Conservation (phyloP, 1,284 basidiomycete species). For the Xerocomus cyaneibrunnescens region DNA sequence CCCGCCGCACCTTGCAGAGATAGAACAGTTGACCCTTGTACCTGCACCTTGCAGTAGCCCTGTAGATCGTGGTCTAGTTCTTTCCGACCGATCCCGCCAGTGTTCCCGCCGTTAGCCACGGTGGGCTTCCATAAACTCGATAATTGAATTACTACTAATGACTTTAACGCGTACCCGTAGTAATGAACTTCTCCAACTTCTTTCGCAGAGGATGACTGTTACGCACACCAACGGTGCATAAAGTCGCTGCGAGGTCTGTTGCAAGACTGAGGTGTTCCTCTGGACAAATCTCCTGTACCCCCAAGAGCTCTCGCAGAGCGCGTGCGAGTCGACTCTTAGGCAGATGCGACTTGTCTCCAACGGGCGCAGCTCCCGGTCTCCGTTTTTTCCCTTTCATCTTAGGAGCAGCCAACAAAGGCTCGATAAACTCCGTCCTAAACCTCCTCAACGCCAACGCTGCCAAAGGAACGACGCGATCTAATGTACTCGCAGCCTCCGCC, state of each 20-base stretch:
- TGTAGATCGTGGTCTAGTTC: too few species aligned
- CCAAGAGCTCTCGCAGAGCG: slow-evolving; percentile 61
- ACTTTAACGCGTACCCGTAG: slow-evolving; percentile 5
- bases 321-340: slow-evolving; percentile 67
- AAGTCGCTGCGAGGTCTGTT: slow-evolving; percentile 48
- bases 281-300: slow-evolving; percentile 47
- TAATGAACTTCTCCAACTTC: slow-evolving; percentile 56
- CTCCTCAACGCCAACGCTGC: slow-evolving; percentile 62
- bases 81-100: too few species aligned
- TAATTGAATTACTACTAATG: slow-evolving; percentile 6
- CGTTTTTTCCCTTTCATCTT: slow-evolving; percentile 58
- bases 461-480: slow-evolving; percentile 64
- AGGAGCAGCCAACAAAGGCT: slow-evolving; percentile 64
- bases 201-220: slow-evolving; percentile 64
- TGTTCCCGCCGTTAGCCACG: too few species aligned
- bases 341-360: slow-evolving; percentile 37
- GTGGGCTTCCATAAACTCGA: too few species aligned
- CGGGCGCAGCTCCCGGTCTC: slow-evolving; percentile 29
- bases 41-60: too few species aligned
- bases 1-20: too few species aligned
- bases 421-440: slow-evolving; percentile 69
- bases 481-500: slow-evolving; percentile 68
- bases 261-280: slow-evolving; percentile 49
- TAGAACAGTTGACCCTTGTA: too few species aligned
- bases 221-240: slow-evolving; percentile 57